These are phyloP conservation scores for Colletotrichum sp. DNA, from an alignment of 2,329 filamentous ascomycete species.

Conservation along the genomic window DNA sequence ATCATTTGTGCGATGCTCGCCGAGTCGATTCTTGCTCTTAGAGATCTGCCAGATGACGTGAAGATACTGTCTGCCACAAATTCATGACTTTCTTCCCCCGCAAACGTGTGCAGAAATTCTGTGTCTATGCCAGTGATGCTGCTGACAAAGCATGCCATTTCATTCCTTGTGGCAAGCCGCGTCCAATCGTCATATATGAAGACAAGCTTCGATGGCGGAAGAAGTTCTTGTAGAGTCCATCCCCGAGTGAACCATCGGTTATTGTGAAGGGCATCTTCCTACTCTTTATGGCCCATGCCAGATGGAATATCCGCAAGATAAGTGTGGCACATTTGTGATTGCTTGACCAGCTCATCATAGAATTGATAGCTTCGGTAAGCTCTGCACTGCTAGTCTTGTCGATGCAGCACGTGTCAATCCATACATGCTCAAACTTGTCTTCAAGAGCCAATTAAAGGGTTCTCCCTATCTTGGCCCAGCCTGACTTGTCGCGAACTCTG, in stretches of 20 bases:
- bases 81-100: no score
- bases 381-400: background rate
- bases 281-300: background rate
- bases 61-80: no score
- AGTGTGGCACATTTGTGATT: accelerated
- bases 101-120: accelerated
- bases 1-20: background rate
- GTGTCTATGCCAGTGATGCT: background rate
- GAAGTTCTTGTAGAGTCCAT: background rate
- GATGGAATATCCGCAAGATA: accelerated
- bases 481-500: background rate
- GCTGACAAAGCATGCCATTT: accelerated
- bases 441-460: accelerated
- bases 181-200: accelerated
- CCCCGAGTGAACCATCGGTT: background rate
- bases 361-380: background rate
- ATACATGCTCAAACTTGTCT: accelerated
- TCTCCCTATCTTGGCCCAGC: accelerated
- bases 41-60: no score
- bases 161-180: accelerated
- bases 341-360: background rate
- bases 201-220: accelerated
- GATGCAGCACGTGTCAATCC: background rate
- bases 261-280: accelerated
- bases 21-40: no score